A percentile compares a stretch with the other conserved stretches of the same genome.
Evolutionary conservation across 2,329 filamentous ascomycete genomes (phyloP).

Genomic region (Fusarium longipes): DNA sequence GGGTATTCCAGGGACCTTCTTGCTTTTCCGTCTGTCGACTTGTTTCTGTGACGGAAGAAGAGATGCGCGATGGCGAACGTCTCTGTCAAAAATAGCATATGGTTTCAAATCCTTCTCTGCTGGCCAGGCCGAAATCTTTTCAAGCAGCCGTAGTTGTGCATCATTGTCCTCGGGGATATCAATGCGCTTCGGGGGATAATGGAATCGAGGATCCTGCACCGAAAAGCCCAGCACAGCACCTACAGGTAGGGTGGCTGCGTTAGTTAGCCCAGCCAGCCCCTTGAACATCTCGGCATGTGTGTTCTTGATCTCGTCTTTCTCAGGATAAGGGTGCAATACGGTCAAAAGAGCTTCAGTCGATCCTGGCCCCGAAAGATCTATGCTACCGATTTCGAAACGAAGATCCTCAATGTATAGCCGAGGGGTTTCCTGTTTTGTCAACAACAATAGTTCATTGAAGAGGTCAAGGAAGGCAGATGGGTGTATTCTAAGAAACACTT

Average conservation of each 20-base stretch:
- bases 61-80: slow-evolving; percentile 71
- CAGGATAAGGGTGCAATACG: slow-evolving; percentile 68
- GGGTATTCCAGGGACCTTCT: slow-evolving; percentile 70
- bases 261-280: slow-evolving; percentile 69
- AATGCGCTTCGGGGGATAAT: slow-evolving; percentile 75
- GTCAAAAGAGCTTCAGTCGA: slow-evolving; percentile 82
- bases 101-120: slow-evolving; percentile 63
- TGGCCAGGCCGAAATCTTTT: slow-evolving; percentile 75
- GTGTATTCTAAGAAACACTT: slow-evolving; percentile 79
- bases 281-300: slow-evolving; percentile 62
- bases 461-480: slow-evolving; percentile 80
- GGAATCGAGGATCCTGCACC: slow-evolving; percentile 81
- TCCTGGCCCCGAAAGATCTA: slow-evolving; percentile 72
- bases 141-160: slow-evolving; percentile 60
- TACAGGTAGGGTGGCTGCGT: slow-evolving; percentile 75
- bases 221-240: slow-evolving; percentile 79
- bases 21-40: slow-evolving; percentile 79
- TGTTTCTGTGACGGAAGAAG: slow-evolving; percentile 79
- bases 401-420: slow-evolving; percentile 74
- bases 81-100: slow-evolving; percentile 74
- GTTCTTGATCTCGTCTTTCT: slow-evolving; percentile 43
- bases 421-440: slow-evolving; percentile 70
- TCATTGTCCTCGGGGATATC: slow-evolving; percentile 55
- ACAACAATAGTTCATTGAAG: slow-evolving; percentile 70
- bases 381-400: slow-evolving; percentile 73